Evolutionary conservation across 768 basidiomycete species (phyloP), one percentile per base, ranked within the genome.

Genomic region (Calocera viscosa): DNA sequence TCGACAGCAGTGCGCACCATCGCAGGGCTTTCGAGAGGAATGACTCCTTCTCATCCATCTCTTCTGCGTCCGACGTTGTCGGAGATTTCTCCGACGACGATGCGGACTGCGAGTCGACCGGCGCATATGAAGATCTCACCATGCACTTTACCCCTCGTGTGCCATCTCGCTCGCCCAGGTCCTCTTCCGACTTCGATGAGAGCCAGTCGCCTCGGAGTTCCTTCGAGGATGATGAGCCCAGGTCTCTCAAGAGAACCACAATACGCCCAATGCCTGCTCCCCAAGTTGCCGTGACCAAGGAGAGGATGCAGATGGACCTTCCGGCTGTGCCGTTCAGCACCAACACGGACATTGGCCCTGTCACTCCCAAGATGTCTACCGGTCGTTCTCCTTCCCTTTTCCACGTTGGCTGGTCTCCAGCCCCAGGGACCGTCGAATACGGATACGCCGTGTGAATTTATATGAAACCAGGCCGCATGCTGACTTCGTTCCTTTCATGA

Each of bases 321-420:
- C 53, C 53, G 16, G 22, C 26, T 32, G 14, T 60, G 14, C 53
- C 53, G 14, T 60, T 60, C 30, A 26, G 14, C 11, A 32, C 53
- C 11, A 60, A 60, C 26, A 60, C 22, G 53, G 53, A 60, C 53
- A 60, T 60, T 26, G 53, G 53, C 19, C 30, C 53, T 32, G 14
- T 60, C 24, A 60, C 53, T 11, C 53, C 53, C 7, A 60, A 60
- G 30, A 5, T 60, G 26, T 60, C 53, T 16, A 26, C 53, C 30
- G 30, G 30, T 22, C 53, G 53, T 10, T 60, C 53, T 26, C 53
- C 53, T 10, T 60, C 53, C 10, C 53, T 60, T 10, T 60, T 60
- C 53, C 53, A 60, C 30, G 53, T 60, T 32, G 53, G 53, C 53
- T 60, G 53, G 53, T 60, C 53, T 28, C 53, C 53, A 5, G 11